Conservation (phyloP, 2,329 filamentous ascomycete genomes). For the Colletotrichum caudatum region DNA sequence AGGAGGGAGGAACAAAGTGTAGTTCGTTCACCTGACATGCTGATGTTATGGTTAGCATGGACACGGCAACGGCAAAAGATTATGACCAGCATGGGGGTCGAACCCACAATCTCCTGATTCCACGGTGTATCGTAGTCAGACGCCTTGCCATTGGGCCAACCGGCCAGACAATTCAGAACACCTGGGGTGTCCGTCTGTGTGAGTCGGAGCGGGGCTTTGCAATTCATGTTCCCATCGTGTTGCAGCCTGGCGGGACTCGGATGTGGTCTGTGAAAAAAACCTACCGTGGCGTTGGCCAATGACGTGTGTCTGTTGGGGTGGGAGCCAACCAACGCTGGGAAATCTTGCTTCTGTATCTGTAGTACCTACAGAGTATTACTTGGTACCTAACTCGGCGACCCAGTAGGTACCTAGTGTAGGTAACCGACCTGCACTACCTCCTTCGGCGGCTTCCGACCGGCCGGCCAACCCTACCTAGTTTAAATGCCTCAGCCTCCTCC, state of each 20-base stretch:
- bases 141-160: constrained; percentile 57
- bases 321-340: not conserved
- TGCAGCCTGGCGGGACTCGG: too few relatives aligned
- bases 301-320: not conserved
- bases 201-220: not conserved
- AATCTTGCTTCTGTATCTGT: not conserved
- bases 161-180: constrained; percentile 34
- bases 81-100: constrained; percentile 42
- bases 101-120: constrained; percentile 43
- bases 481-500: constrained; percentile 6
- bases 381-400: too few relatives aligned
- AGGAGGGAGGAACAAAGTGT: not conserved
- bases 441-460: not conserved
- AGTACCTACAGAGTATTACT: too few relatives aligned
- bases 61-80: not conserved
- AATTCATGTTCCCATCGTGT: not conserved
- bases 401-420: too few relatives aligned
- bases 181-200: not conserved
- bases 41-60: accelerated
- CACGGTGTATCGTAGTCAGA: constrained; percentile 54
- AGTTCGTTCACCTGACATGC: too few relatives aligned
- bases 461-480: too few relatives aligned
- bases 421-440: too few relatives aligned
- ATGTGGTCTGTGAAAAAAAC: not conserved
- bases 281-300: not conserved